These are phyloP conservation scores for Lipomyces yamadae DNA, from an alignment of 805 yeast genomes.

Conservation along the genomic window DNA sequence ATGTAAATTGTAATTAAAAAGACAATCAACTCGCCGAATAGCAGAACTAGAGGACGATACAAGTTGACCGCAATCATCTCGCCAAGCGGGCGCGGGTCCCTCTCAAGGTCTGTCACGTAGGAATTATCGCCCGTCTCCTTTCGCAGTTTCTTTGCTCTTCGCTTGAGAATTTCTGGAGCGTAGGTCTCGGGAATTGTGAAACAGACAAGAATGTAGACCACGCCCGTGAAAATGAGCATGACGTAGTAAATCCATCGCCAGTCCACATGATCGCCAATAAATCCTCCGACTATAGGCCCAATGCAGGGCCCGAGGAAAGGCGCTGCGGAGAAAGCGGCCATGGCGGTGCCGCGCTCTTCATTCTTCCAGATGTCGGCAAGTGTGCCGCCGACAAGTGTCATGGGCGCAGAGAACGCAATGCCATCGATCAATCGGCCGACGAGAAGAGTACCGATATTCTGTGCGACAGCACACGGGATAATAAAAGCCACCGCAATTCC, in stretches of 20 bases:
- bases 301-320: conserved; percentile 61
- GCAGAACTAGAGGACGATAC: conserved; percentile 75
- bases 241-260: conserved; percentile 79
- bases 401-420: conserved; percentile 73
- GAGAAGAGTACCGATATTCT: conserved; percentile 64
- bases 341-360: conserved; percentile 66
- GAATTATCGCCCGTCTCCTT: conserved; percentile 56
- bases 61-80: conserved; percentile 73
- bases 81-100: conserved; percentile 66
- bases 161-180: conserved; percentile 55
- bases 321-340: conserved; percentile 68
- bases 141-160: conserved; percentile 58
- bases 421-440: conserved; percentile 72
- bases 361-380: conserved; percentile 71
- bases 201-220: conserved; percentile 55
- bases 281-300: conserved; percentile 70
- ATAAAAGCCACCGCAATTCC: conserved; percentile 55
- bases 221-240: conserved; percentile 64
- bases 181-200: conserved; percentile 67
- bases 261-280: conserved; percentile 60
- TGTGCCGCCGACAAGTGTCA: conserved; percentile 78
- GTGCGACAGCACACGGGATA: conserved; percentile 59
- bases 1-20: conserved; percentile 59
- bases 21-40: conserved; percentile 51
- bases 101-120: conserved; percentile 66